Base-by-base conservation (phyloP, 2,329 filamentous ascomycete species). In the Botrytis elliptica region DNA sequence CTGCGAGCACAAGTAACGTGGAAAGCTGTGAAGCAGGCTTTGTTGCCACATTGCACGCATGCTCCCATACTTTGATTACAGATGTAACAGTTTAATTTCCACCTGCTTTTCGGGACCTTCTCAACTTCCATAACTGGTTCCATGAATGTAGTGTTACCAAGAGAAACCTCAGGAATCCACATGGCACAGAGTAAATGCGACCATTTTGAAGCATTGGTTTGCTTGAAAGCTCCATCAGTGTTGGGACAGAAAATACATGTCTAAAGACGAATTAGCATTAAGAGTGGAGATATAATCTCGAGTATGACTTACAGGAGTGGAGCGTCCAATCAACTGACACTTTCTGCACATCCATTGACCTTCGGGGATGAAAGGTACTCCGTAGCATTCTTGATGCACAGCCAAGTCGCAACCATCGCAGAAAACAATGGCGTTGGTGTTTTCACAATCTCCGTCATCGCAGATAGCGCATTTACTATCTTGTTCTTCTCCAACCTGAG, bases 241-340 rank as follows among this genome's bases (percentile, higher is more conserved):
- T 98, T 98, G 1, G 96, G 96, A 80, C 96, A 99, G 84, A 99
- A 99, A 76, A 99, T 97, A 84, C 96, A 99, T 20, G 94, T 97
- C 90, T 92, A 73, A 40, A 46, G 25, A 40, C 40, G 7, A 20
- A 65, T 80, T 75, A 79, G 77, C 7, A 57, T 69, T 67, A 36
- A 69, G 10, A 46, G 25, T 59, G 20, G 20, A 20, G 65, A 16
- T 60, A 44, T 29, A 63, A 44, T 49, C 25, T 57, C 25, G 25
- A 5, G n/a, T 25, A 73, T 84, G 89, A 86, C 79, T 73, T 83
- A 93, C 91, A 78, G 95, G 94, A 78, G 95, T 92, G 66, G 95
- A 95, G 78, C 95, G 91, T 65, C 96, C 96, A 81, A 98, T 95
- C 75, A 98, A 87, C 84, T 98, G 95, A 84, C 96, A 99, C 83